These are phyloP conservation scores for Ogataea trehaloabstinens DNA, from an alignment of 805 yeast genomes.

Conservation along the genomic window DNA sequence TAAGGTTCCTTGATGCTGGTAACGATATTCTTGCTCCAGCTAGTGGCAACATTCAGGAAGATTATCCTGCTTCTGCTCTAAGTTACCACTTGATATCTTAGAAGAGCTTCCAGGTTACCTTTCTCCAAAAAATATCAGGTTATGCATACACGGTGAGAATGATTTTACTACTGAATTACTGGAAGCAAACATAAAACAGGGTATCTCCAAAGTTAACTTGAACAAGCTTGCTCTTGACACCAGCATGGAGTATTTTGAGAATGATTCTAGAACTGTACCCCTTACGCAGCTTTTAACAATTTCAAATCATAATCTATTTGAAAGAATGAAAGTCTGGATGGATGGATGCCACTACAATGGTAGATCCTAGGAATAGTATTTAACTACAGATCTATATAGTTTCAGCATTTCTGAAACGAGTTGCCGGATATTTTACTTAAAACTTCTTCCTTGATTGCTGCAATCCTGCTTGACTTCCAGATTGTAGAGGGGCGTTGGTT, in stretches of 20 bases:
- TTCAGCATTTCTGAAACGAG: no score
- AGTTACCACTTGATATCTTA: conserved; percentile 23
- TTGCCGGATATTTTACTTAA: no score
- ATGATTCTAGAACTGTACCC: conserved; percentile 22
- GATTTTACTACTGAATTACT: conserved; percentile 30
- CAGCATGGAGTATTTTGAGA: conserved; percentile 25
- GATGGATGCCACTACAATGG: no score
- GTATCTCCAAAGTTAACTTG: conserved; percentile 34
- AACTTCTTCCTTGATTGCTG: no score
- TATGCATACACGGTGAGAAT: conserved; percentile 37
- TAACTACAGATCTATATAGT: no score
- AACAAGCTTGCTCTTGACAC: conserved; percentile 31
- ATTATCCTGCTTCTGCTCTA: conserved; percentile 34
- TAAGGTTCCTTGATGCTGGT: conserved; percentile 32
- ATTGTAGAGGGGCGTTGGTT: no score
- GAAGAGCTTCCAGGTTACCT: conserved; percentile 24
- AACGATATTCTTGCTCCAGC: conserved; percentile 37
- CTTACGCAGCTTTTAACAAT: conserved; percentile 29
- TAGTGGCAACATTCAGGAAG: conserved; percentile 38
- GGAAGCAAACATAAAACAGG: conserved; percentile 24
- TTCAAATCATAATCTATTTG: conserved; percentile 23
- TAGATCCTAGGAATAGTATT: no score
- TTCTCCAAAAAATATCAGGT: conserved; percentile 17
- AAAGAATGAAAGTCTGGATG: conserved; percentile 31
- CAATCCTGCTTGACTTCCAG: no score